These are phyloP conservation scores for Podospora pseudopauciseta DNA, from an alignment of 495 filamentous ascomycete genomes.

Conservation along the genomic window DNA sequence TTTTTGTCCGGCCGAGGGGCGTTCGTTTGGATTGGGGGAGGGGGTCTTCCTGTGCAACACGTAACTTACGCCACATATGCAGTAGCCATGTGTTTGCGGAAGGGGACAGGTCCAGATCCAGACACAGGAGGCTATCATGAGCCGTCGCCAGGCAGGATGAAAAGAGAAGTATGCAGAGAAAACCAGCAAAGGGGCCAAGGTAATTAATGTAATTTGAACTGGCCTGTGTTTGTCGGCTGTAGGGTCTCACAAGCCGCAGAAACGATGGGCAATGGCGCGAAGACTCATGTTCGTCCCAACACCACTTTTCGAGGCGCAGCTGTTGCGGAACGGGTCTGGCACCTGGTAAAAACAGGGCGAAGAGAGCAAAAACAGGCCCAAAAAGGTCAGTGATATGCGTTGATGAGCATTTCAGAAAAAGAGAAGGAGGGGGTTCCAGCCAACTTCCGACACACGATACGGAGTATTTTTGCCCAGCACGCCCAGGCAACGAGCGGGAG, in stretches of 20 bases:
- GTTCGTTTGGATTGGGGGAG: neutral
- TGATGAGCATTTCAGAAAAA: neutral
- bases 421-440: neutral
- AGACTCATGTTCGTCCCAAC: constrained; percentile 13
- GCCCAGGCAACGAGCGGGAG: neutral
- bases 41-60: neutral
- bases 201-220: constrained; percentile 1
- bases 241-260: constrained; percentile 8
- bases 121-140: neutral
- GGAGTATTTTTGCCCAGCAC: neutral
- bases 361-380: neutral
- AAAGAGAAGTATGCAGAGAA: neutral
- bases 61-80: neutral
- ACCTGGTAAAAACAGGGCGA: neutral
- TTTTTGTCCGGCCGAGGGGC: neutral
- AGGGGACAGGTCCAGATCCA: neutral
- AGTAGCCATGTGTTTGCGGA: neutral
- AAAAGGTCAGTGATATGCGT: neutral
- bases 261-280: neutral
- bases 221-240: constrained; percentile 8
- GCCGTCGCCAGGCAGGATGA: neutral
- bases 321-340: neutral
- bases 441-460: too few relatives aligned
- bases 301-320: constrained; percentile 12
- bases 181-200: neutral